Evolutionary conservation across 352 stramenopile genomes (phyloP), one percentile per base, ranked within the genome.

Genomic region (Phytophthora ramorum): DNA sequence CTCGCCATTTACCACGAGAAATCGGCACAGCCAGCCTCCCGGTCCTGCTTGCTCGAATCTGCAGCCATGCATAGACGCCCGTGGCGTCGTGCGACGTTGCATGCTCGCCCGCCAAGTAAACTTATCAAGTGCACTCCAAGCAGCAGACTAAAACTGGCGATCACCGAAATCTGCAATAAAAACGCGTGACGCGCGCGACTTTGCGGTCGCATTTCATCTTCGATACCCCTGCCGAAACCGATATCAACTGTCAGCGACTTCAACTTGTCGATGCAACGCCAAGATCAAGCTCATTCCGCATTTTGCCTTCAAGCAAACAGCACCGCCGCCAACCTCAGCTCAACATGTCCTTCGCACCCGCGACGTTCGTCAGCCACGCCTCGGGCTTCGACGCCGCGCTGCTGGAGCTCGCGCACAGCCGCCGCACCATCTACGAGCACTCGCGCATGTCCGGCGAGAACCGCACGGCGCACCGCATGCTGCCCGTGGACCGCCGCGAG

Each of bases 401-500:
- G 58, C 52, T 79, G 41, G 44, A 63, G 45, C 46, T 67, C 12
- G 54, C 72, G 47, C 63, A 69, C 52, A 69, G 62, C 51, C 63
- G 69, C n/a, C 44, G 50, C 53, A 85, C 77, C 45, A 87, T 89
- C 65, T 89, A 89, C 69, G 75, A 85, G 37, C 63, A 69, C 69
- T 80, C 75, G 70, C 77, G 77, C 70, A 89, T 89, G 75, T 80
- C 79, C 28, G 77, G 79, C 58, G 79, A 89, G 66, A 72, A 86
- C 46, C 65, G 76, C 53, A 75, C 63, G 46, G 72, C 67, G 58
- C 71, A 76, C 57, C 69, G 52, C 43, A 63, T 73, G 58, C 70
- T 89, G 43, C 75, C 75, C 19, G 73, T 81, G 46, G 65, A 89
- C 67, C 57, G 57, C 14, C 63, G 47, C 19, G 76, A 84, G 59